A percentile compares a stretch with the other conserved stretches of the same genome.
phyloP scores from a whole-genome alignment of 441 rosid species.

The Gossypium davidsonii region DNA sequence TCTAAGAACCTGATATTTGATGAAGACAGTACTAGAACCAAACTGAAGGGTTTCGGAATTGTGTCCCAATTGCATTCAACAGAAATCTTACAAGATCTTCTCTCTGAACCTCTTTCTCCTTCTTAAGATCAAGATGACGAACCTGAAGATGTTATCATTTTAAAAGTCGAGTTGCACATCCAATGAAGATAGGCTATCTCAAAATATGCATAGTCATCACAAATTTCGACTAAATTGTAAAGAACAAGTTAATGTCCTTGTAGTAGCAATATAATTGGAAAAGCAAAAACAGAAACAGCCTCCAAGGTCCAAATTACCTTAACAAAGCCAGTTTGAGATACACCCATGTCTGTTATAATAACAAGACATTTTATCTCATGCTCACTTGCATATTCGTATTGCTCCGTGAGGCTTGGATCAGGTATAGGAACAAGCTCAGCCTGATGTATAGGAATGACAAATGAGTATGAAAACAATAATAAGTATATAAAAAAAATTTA shows the following conservation, averaged over 20 bases:
- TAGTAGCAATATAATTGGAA: neutral
- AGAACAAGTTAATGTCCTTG: neutral
- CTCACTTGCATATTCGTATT: constrained; percentile 92
- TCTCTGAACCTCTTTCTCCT: constrained; percentile 67
- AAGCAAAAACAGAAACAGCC: neutral
- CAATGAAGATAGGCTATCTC: neutral
- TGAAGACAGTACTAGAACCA: constrained; percentile 43
- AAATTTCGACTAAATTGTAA: neutral
- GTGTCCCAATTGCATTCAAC: constrained; percentile 58
- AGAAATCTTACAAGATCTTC: constrained; percentile 63
- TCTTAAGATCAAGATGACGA: constrained; percentile 77
- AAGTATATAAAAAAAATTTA: neutral
- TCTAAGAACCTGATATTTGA: neutral
- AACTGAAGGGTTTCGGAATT: constrained; percentile 65
- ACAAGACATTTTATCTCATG: constrained; percentile 84
- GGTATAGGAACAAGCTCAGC: constrained; percentile 81
- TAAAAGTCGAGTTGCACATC: neutral
- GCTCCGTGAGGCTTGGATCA: constrained; percentile 96
- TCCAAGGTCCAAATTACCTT: constrained; percentile 44
- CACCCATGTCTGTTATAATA: constrained; percentile 69
- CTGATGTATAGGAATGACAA: constrained; percentile 31
- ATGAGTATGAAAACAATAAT: constrained; percentile 18
- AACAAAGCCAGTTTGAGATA: constrained; percentile 59
- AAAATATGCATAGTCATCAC: neutral
- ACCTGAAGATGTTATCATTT: constrained; percentile 38